Base-by-base conservation (phyloP, 164 flowering plant genomes). In the Litsea cubeba region DNA sequence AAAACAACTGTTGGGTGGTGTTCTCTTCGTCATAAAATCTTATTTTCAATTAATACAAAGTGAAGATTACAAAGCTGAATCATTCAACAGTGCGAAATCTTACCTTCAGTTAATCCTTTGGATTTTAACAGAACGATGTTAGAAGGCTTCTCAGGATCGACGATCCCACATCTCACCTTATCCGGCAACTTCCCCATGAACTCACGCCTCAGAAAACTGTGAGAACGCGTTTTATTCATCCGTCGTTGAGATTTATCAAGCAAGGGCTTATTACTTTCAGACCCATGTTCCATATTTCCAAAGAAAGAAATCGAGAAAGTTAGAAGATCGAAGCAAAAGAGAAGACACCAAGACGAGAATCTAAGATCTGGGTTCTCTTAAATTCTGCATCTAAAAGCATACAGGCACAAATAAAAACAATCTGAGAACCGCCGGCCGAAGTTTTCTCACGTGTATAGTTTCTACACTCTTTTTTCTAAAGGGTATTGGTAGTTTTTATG, bases 81-180 rank as follows among this genome's bases (percentile, higher is more conserved):
- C 35, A 30, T 30, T 30, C 35, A 30, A 28, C 25, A 15, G 11
- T 12, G 28, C 30, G 8, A 28, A 8, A 32, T 12, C 63, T 63
- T 65, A 84, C 86, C 86, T 77, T 74, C 50, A 17, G 74, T 65
- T 71, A 84, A 67, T 1, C 79, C 81, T 62, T 65, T 57, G 20
- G 75, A 75, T 54, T 72, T 77, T 2, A 85, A 82, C 50, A 84
- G 54, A 79, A 82, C 81, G 25, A 84, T 58, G 62, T 72, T 51
- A 54, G 63, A 63, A 51, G 82, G 82, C 70, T 54, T 73, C 74
- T 84, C 85, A 11, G 79, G 81, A 81, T 84, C 87, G 14, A 81
- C 17, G 60, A 54, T 54, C 5, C 78, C 81, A 32, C 76, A 64
- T n/a, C 30, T 81, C 28, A 82, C 78, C 65, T 82, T 84, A 10